Percentiles rank a stretch among this genome's conserved stretches.
These are phyloP conservation scores for Chytriomyces confervae DNA, from an alignment of 192 early-diverging fungal genomes.

Conservation along the genomic window DNA sequence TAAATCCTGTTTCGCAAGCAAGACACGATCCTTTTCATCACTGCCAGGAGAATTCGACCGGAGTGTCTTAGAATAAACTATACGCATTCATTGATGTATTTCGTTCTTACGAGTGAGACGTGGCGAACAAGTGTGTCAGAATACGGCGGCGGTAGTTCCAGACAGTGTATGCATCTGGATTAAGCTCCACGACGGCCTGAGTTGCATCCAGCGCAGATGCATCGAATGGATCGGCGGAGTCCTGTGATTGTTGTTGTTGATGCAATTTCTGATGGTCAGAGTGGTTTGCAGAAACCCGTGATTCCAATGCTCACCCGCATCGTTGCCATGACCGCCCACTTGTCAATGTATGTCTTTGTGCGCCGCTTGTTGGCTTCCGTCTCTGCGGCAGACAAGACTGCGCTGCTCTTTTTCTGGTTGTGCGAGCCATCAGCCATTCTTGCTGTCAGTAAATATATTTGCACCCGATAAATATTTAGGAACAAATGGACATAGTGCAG, in stretches of 20 bases:
- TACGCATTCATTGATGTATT: no score
- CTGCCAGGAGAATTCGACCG: slow-evolving; percentile 2
- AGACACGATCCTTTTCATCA: slow-evolving; percentile 47
- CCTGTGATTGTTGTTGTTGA: background rate
- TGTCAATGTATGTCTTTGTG: background rate
- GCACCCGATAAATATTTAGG: background rate
- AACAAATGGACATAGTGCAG: no score
- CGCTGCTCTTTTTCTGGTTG: slow-evolving; percentile 17
- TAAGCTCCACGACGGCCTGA: slow-evolving; percentile 72
- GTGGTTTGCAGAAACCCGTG: background rate
- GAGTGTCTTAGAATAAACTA: background rate
- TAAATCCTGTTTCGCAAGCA: slow-evolving; percentile 69
- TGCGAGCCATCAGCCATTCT: background rate
- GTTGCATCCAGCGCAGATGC: slow-evolving; percentile 68
- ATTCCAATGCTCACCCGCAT: background rate
- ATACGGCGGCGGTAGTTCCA: slow-evolving; percentile 92
- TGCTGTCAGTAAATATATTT: background rate
- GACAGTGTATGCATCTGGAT: slow-evolving; percentile 91
- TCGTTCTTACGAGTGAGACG: no score
- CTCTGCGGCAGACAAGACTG: slow-evolving; percentile 1
- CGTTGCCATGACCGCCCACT: slow-evolving; percentile 2
- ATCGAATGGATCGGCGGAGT: slow-evolving; percentile 3
- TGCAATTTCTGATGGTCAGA: no score
- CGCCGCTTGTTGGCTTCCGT: background rate
- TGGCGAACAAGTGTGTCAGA: slow-evolving; percentile 47